phyloP scores from a whole-genome alignment of 306 rosid genomes.

The Alnus glutinosa region DNA sequence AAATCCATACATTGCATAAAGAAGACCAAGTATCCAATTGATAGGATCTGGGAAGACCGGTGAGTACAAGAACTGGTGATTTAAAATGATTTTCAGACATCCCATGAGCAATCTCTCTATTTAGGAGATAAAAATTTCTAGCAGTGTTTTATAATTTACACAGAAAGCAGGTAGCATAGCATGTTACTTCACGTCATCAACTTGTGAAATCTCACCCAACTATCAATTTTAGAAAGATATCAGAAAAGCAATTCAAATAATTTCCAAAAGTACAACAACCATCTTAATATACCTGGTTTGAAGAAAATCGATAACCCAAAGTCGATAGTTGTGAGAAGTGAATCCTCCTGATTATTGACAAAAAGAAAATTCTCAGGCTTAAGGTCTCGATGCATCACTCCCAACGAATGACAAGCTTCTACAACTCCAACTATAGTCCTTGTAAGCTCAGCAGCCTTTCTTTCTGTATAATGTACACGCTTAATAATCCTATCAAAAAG shows the following conservation, averaged over 20 bases:
- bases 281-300: slow-evolving; percentile 77
- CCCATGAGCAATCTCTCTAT: not conserved
- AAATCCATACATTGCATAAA: not conserved
- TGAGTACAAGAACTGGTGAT: not conserved
- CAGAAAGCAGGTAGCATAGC: slow-evolving; percentile 3
- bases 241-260: not conserved
- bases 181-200: slow-evolving; percentile 8
- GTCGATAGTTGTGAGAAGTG: slow-evolving; percentile 95
- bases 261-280: slow-evolving; percentile 2
- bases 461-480: slow-evolving; percentile 91
- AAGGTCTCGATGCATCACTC: slow-evolving; percentile 97
- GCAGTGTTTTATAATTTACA: not conserved
- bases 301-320: slow-evolving; percentile 91
- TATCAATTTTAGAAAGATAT: not conserved
- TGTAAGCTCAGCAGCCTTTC: slow-evolving; percentile 91
- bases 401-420: slow-evolving; percentile 90
- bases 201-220: slow-evolving; percentile 6
- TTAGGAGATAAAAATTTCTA: not conserved
- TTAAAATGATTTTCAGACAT: not conserved
- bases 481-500: slow-evolving; percentile 92
- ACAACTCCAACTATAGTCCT: slow-evolving; percentile 96
- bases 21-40: not conserved
- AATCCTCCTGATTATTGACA: slow-evolving; percentile 78
- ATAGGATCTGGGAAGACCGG: not conserved
- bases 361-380: slow-evolving; percentile 98